Base-by-base conservation (phyloP, 2,329 filamentous ascomycete genomes). In the Penicillium sp. region DNA sequence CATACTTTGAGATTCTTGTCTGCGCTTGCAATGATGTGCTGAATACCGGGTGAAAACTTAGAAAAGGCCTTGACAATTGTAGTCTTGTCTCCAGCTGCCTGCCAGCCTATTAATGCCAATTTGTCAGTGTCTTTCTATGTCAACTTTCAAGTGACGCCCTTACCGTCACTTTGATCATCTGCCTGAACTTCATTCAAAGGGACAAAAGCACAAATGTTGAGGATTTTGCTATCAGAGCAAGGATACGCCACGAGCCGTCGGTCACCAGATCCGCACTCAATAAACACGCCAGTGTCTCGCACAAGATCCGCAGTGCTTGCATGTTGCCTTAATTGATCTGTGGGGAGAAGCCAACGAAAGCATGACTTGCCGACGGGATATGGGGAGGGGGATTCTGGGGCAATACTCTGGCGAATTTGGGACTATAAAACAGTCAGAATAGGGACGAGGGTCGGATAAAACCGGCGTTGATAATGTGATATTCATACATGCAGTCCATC, bases 1-100 rank as follows among this genome's bases (percentile, higher is more conserved):
- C 84, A 87, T 0, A 84, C 73, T 51, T 83, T 85, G 21, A 85
- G 69, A 2, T 74, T 71, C 0, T 73, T 67, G 9, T 79, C 75
- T 0, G 75, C 78, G 45, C 77, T 75, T 1, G 58, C 53, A 7
- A 65, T 54, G 1, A 70, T 57, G 15, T 61, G 55, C 17, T 50
- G 51, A 5, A 68, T 63, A 0, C 57, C 60, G 0, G 61, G 57
- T 4, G 55, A 47, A n/a, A 71, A 70, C 0, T 48, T 37, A 2
- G 62, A 56, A 47, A 69, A 70, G 3, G 54, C 62, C 0, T 58
- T 27, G 5, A 56, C 23, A 10, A 70, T 48, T 0, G 58, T 54
- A 1, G 47, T 15, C 31, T 63, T 67, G 46, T 66, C 61, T 3
- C 66, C 68, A 7, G 25, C 15, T 3, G 59, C 58, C 46, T 69